Conservation (phyloP, 2,329 filamentous ascomycete genomes). For the Aspergillus tanneri region DNA sequence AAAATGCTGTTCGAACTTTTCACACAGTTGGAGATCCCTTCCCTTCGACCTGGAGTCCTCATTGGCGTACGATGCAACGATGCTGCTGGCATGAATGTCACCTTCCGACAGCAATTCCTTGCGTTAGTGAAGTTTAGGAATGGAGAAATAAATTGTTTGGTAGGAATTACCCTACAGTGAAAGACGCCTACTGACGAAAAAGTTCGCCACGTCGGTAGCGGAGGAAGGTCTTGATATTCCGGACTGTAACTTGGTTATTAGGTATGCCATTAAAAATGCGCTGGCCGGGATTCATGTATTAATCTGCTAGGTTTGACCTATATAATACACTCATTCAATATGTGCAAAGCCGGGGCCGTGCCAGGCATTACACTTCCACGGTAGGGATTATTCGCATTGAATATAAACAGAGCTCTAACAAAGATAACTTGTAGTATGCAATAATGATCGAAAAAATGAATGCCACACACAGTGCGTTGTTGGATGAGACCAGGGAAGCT, state of each 20-base stretch:
- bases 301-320: conserved; percentile 68
- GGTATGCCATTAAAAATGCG: conserved; percentile 25
- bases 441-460: conserved; percentile 80
- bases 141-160: conserved; percentile 58
- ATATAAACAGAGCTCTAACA: conserved; percentile 1
- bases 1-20: conserved; percentile 70
- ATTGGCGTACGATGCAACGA: conserved; percentile 59
- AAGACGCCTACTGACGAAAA: conserved; percentile 10
- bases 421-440: conserved; percentile 56
- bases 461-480: conserved; percentile 59
- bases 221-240: conserved; percentile 67
- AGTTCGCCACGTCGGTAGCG: conserved; percentile 64
- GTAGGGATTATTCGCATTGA: conserved; percentile 22
- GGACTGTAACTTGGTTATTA: conserved; percentile 64
- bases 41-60: conserved; percentile 63
- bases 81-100: conserved; percentile 60
- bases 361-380: conserved; percentile 71
- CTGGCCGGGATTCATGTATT: conserved; percentile 2
- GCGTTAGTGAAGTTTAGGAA: conserved; percentile 65
- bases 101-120: conserved; percentile 71
- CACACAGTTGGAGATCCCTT: conserved; percentile 54
- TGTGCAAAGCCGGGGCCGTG: conserved; percentile 86
- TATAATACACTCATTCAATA: conserved; percentile 92
- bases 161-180: conserved; percentile 14
- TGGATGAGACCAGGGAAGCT: conserved; percentile 47